Evolutionary conservation across 768 basidiomycete genomes (phyloP).

Genomic region (Collybia sordida): DNA sequence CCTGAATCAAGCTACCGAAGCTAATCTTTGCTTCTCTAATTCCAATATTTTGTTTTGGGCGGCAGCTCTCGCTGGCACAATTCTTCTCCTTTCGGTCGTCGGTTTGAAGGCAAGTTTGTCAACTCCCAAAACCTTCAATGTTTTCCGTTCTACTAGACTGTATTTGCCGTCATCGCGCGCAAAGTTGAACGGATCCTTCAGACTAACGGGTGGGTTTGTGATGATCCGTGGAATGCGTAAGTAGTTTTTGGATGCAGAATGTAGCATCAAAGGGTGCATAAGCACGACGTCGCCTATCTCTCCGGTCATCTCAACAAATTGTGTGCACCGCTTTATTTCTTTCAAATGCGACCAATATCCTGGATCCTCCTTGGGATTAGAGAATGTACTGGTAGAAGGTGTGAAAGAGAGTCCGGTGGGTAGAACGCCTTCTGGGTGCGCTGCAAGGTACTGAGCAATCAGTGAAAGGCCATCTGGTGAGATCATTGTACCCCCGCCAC

Average conservation of each 20-base stretch:
- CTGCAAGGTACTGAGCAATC: slow-evolving; percentile 49
- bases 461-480: slow-evolving; percentile 52
- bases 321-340: slow-evolving; percentile 37
- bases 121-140: slow-evolving; percentile 50
- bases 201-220: slow-evolving; percentile 62
- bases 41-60: slow-evolving; percentile 48
- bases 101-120: slow-evolving; percentile 44
- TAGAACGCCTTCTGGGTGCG: slow-evolving; percentile 51
- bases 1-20: not conserved
- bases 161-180: slow-evolving; percentile 44
- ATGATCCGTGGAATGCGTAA: slow-evolving; percentile 57
- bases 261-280: slow-evolving; percentile 65
- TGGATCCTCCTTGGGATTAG: slow-evolving; percentile 35
- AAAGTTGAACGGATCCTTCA: slow-evolving; percentile 56
- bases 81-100: slow-evolving; percentile 43
- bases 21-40: slow-evolving; percentile 44
- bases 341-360: slow-evolving; percentile 44
- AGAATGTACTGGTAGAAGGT: slow-evolving; percentile 40
- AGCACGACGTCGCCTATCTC: slow-evolving; percentile 63
- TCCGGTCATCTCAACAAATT: slow-evolving; percentile 58
- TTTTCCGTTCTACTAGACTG: slow-evolving; percentile 61
- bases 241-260: slow-evolving; percentile 61
- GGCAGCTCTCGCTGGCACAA: slow-evolving; percentile 46
- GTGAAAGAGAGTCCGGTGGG: slow-evolving; percentile 44
- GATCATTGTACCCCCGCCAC: slow-evolving; percentile 62